Evolutionary conservation across 805 yeast genomes (phyloP), one percentile per base, ranked within the genome.

Genomic region (Suhomyces prunicola): DNA sequence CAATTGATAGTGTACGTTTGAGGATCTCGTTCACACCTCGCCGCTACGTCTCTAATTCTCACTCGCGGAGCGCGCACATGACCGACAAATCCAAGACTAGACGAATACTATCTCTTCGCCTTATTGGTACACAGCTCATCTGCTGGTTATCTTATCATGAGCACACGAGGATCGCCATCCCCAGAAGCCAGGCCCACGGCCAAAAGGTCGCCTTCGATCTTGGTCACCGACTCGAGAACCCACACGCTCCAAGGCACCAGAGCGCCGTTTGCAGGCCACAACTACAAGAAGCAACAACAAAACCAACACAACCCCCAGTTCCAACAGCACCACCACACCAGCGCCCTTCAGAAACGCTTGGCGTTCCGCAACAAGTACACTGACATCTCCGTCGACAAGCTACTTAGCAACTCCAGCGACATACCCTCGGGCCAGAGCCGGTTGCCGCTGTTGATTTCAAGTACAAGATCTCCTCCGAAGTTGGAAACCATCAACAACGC

Each of bases 131-230:
- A n/a, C n/a, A n/a, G n/a, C n/a, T n/a, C n/a, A n/a, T n/a, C n/a
- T n/a, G n/a, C n/a, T n/a, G n/a, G n/a, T n/a, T n/a, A n/a, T n/a
- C 19, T 19, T 19, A 19, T 31, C 44, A 50, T 50, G 52, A 50
- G 42, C 23, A n/a, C 50, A 12, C 35, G 45, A 46, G 36, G 17
- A 33, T 23, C 50, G 9, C 24, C 36, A n/a, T 24, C 49, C 1
- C 44, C 8, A 2, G 49, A 47, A 13, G 6, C 35, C n/a, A 6
- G 78, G 53, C 86, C 88, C 3, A 85, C 88, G 5, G 90, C 96
- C 12, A 89, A 88, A 61, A 73, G 97, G 61, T 89, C 97, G 29
- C 97, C 98, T 9, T 89, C 97, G 1, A 92, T 92, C 63, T 77
- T 92, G 53, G 98, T 92, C 39, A 93, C 98, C 0, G 98, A 92